Evolutionary conservation across 805 yeast species (phyloP).

Genomic region (Candida hungchunana): DNA sequence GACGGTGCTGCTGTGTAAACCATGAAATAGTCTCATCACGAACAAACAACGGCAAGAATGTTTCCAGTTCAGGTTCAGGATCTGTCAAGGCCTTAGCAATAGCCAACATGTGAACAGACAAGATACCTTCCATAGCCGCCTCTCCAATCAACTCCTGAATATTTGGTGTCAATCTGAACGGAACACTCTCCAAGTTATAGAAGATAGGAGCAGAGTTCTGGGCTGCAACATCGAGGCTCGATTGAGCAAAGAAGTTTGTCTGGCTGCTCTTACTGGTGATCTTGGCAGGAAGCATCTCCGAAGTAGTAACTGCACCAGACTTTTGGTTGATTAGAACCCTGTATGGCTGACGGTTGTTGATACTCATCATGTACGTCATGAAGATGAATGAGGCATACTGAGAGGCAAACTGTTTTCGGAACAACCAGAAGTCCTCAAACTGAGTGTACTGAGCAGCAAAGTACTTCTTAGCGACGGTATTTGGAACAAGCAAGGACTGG

Average conservation of each 20-base stretch:
- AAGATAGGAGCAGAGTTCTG: conserved; percentile 63
- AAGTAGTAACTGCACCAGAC: conserved; percentile 88
- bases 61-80: conserved; percentile 89
- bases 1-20: conserved; percentile 85
- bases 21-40: conserved; percentile 94
- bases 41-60: conserved; percentile 87
- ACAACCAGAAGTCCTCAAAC: conserved; percentile 95
- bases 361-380: conserved; percentile 91
- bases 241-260: conserved; percentile 32
- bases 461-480: conserved; percentile 74
- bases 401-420: conserved; percentile 90
- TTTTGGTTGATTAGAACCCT: conserved; percentile 78
- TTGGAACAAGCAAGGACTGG: conserved; percentile 82
- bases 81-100: conserved; percentile 87
- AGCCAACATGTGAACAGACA: conserved; percentile 76
- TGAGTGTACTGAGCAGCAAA: conserved; percentile 65
- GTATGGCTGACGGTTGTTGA: conserved; percentile 89
- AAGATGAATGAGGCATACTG: conserved; percentile 92
- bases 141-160: conserved; percentile 92
- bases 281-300: conserved; percentile 93
- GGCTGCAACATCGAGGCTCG: conserved; percentile 31
- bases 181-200: conserved; percentile 88
- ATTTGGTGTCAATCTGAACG: conserved; percentile 95
- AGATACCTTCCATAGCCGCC: conserved; percentile 86
- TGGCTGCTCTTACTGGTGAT: conserved; percentile 46